Evolutionary conservation across 495 filamentous ascomycete genomes (phyloP).

Genomic region (Penicillium parvum): DNA sequence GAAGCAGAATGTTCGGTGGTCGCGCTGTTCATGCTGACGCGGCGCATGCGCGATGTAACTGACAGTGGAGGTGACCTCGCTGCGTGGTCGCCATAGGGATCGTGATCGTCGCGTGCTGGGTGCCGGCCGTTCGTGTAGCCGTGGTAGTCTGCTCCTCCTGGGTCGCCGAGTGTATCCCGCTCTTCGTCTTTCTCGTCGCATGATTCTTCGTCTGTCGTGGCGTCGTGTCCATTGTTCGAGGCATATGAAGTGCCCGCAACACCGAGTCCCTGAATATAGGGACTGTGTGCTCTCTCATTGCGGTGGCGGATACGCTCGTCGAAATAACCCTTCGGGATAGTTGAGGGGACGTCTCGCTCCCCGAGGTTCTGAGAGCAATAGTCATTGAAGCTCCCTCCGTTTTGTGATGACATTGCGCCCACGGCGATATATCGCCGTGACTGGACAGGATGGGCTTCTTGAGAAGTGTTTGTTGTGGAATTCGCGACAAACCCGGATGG

Average conservation of each 20-base stretch:
- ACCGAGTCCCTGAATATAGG: constrained; percentile 6
- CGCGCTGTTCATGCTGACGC: constrained; percentile 33
- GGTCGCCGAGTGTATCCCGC: constrained; percentile 14
- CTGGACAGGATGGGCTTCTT: background rate
- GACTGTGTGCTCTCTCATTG: constrained; percentile 4
- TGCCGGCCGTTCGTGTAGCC: background rate
- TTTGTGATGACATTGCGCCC: background rate
- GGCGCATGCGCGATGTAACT: constrained; percentile 44
- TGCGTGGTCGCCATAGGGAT: constrained; percentile 20
- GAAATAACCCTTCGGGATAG: constrained; percentile 39
- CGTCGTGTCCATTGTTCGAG: constrained; percentile 2
- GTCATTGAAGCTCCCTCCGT: background rate
- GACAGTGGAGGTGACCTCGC: constrained; percentile 41
- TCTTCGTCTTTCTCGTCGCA: constrained; percentile 24
- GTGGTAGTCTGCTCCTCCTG: background rate
- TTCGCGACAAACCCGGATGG: constrained; percentile 15
- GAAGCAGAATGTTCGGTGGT: constrained; percentile 25
- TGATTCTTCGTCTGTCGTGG: constrained; percentile 16
- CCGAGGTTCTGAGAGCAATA: constrained; percentile 2
- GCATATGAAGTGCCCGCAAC: constrained; percentile 5
- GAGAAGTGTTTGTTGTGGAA: background rate
- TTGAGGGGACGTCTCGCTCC: constrained; percentile 5
- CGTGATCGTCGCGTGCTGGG: constrained; percentile 5
- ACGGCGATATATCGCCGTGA: constrained; percentile 9
- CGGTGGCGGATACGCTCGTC: constrained; percentile 30